Evolutionary conservation across 2,329 filamentous ascomycete genomes (phyloP).

Genomic region (Stagonosporopsis chrysanthemi): DNA sequence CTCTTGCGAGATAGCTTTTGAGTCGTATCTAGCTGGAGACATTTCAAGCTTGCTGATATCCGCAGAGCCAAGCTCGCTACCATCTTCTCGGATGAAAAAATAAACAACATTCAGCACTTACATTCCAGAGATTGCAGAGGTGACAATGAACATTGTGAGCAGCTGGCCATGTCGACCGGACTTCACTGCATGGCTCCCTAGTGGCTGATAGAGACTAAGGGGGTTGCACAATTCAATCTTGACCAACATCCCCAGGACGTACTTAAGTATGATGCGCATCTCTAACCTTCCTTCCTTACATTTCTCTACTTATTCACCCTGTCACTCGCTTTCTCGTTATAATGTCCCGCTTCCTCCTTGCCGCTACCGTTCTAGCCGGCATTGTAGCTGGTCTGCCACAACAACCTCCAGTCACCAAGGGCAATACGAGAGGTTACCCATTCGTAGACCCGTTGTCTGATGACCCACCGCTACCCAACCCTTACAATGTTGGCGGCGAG

Average conservation of each 20-base stretch:
- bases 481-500: background rate
- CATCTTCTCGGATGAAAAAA: no score
- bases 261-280: background rate
- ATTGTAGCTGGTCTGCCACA: background rate
- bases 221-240: background rate
- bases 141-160: background rate
- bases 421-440: slow-evolving; percentile 1
- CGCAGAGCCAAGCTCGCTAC: background rate
- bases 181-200: background rate
- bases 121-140: background rate
- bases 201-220: background rate
- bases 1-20: no score
- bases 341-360: background rate
- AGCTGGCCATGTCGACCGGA: background rate
- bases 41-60: background rate
- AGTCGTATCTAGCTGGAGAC: no score
- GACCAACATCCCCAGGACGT: background rate
- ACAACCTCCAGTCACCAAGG: background rate
- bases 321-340: background rate
- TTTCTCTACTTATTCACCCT: background rate
- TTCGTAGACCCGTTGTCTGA: background rate
- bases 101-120: no score
- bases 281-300: background rate
- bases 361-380: background rate
- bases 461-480: background rate